Evolutionary conservation across 108 stramenopile species (phyloP).

Genomic region (Cyclotella choctawhatcheeana): DNA sequence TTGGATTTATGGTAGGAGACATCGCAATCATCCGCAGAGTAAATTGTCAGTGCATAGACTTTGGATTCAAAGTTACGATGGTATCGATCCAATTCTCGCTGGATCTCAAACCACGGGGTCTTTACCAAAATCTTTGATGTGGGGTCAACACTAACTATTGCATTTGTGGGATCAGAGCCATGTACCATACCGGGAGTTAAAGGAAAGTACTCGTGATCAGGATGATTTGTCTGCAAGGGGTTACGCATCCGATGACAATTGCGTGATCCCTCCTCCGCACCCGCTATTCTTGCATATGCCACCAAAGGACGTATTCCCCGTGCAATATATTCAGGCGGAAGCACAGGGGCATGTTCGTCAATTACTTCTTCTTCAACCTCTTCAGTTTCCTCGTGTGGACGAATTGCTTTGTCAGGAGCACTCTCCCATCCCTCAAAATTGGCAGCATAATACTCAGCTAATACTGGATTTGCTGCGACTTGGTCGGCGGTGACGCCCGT

Average conservation of each 20-base stretch:
- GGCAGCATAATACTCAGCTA: slow-evolving; percentile 36
- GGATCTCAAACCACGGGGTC: slow-evolving; percentile 73
- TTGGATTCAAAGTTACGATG: slow-evolving; percentile 59
- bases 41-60: slow-evolving; percentile 83
- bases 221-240: slow-evolving; percentile 16
- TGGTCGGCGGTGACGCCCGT: slow-evolving; percentile 49
- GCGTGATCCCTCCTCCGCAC: slow-evolving; percentile 47
- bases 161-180: slow-evolving; percentile 72
- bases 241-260: slow-evolving; percentile 45
- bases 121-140: slow-evolving; percentile 61
- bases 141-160: slow-evolving; percentile 50
- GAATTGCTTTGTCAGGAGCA: slow-evolving; percentile 17
- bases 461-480: slow-evolving; percentile 25
- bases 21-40: slow-evolving; percentile 45
- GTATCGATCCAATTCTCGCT: slow-evolving; percentile 81
- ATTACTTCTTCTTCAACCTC: neutral
- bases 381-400: neutral
- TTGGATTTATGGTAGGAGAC: slow-evolving; percentile 60
- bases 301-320: slow-evolving; percentile 60
- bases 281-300: slow-evolving; percentile 46
- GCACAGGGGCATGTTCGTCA: slow-evolving; percentile 7
- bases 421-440: slow-evolving; percentile 34
- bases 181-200: slow-evolving; percentile 81
- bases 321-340: slow-evolving; percentile 20
- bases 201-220: slow-evolving; percentile 17